phyloP scores from a whole-genome alignment of 129 eudicot genomes.

The Tagetes patula region DNA sequence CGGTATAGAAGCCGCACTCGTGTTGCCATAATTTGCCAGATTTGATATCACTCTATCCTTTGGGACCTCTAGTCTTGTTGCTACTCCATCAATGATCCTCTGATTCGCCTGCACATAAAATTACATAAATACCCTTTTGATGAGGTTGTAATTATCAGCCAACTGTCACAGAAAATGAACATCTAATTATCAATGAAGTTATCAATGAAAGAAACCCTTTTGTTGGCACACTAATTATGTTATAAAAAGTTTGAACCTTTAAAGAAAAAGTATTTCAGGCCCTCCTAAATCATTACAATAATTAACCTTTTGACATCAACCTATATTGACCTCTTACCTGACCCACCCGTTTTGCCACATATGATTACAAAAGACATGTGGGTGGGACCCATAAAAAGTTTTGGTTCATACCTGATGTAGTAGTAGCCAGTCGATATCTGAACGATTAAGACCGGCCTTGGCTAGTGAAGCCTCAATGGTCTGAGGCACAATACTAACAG shows the following conservation, averaged over 20 bases:
- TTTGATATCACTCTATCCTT: conserved; percentile 80
- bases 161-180: background rate
- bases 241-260: background rate
- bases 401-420: conserved; percentile 73
- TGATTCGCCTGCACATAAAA: conserved; percentile 75
- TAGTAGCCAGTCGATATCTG: conserved; percentile 81
- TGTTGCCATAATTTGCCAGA: conserved; percentile 78
- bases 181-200: too few species aligned
- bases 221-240: background rate
- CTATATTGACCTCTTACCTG: background rate
- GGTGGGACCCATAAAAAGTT: background rate
- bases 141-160: background rate
- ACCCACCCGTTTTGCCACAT: background rate
- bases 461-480: conserved; percentile 69
- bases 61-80: conserved; percentile 72
- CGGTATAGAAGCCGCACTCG: conserved; percentile 91
- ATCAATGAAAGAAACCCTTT: too few species aligned
- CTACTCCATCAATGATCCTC: conserved; percentile 89
- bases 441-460: conserved; percentile 69
- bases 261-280: background rate
- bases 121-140: background rate
- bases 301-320: background rate
- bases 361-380: background rate
- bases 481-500: conserved; percentile 80
- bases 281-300: background rate